Percentiles rank a stretch among this genome's conserved stretches.
Evolutionary conservation across 768 basidiomycete species (phyloP).

Genomic region (Tremella fuciformis): DNA sequence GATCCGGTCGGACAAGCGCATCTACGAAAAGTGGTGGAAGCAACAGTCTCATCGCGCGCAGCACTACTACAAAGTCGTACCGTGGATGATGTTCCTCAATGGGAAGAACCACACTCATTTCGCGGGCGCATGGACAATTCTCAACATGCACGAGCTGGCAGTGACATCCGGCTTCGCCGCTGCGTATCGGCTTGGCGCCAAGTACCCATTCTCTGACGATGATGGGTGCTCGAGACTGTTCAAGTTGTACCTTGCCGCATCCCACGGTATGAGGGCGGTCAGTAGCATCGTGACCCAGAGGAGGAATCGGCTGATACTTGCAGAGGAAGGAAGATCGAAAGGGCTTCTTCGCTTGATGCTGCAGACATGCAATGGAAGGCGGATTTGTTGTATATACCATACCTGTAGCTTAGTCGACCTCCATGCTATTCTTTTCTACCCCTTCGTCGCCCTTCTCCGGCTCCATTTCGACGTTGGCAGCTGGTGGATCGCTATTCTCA

Average conservation of each 20-base stretch:
- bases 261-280: not conserved
- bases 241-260: conserved; percentile 4
- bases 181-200: not conserved
- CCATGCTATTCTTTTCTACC: too few relatives aligned
- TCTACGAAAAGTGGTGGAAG: conserved; percentile 12
- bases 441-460: too few relatives aligned
- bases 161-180: conserved; percentile 28
- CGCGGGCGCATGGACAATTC: conserved; percentile 49
- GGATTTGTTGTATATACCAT: too few relatives aligned
- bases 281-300: not conserved
- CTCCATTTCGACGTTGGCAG: too few relatives aligned
- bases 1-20: not conserved
- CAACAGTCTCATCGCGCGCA: not conserved
- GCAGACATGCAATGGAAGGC: too few relatives aligned
- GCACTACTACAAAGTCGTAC: conserved; percentile 34
- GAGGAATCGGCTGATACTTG: not conserved
- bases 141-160: conserved; percentile 47
- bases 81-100: conserved; percentile 47
- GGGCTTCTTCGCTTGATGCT: not conserved
- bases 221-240: conserved; percentile 1
- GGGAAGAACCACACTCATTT: conserved; percentile 36
- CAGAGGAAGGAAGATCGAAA: not conserved
- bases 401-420: too few relatives aligned
- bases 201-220: conserved; percentile 2
- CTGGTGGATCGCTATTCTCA: too few relatives aligned